Base-by-base conservation (phyloP, 148 eudicot species). In the Chenopodium quinoa region DNA sequence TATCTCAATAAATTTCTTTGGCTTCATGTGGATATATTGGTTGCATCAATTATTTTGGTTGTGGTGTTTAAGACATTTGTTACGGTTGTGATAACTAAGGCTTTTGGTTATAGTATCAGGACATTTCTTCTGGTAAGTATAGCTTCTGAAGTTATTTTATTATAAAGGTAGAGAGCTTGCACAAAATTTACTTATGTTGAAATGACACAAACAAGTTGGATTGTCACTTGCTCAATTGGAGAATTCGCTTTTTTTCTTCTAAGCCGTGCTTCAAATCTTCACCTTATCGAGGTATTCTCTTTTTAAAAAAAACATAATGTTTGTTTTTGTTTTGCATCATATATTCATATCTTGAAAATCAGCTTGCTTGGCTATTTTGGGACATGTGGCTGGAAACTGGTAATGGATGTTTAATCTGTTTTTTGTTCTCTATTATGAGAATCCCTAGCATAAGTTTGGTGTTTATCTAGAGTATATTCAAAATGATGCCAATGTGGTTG, bases 181-280 rank as follows among this genome's bases (percentile, higher is more conserved):
- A 82, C 29, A 52, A 23, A 48, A 22, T 65, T 87, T 73, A 82
- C 63, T 31, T 80, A 16, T 75, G 66, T 50, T 67, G 44, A 7
- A 56, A 75, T 62, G 34, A 40, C 82, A 71, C 58, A 65, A 80
- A 73, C 86, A 97, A 98, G 99, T 97, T 80, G 99, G 99, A 77
- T 80, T 92, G 74, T 89, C 93, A 80, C 93, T 97, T 77, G 99
- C 99, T 75, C 99, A 97, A 89, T 97, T 86, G 99, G 99, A 84
- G 99, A 97, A 86, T 97, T 97, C 76, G 98, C 99, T 80, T 97
- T 97, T 84, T 94, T 97, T 78, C 95, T 97, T 32, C 85, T 97
- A 79, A 94, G 99, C 71, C 97, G 97, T 80, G 98, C 99, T 54
- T 92, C 98, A 68, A 92, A 91, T 83, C 91, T 94, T 73, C 93